Base-by-base conservation (phyloP, 176 grass and related monocot species). In the Ensete ventricosum region DNA sequence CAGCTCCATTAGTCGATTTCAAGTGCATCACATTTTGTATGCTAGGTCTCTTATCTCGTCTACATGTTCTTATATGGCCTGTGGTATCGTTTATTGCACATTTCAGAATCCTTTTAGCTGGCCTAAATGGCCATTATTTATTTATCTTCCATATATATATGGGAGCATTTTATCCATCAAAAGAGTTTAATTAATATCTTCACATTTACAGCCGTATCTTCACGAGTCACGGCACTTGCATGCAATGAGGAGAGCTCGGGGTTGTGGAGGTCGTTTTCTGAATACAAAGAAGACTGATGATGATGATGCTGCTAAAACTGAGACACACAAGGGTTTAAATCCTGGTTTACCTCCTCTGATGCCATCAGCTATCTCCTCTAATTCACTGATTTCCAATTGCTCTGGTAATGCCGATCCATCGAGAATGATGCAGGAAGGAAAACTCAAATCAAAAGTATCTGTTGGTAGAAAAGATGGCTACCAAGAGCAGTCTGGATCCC, bases 221-320 rank as follows among this genome's bases (percentile, higher is more conserved):
- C 68, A 71, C 19, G 68, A 71, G 49, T 71, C 68, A 50, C 68
- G 68, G 12, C 68, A 51, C 49, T 50, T 50, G 1, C 68, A 71
- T 71, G 68, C 68, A 52, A 71, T 71, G 68, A 71, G 68, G 48
- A 71, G 68, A 14, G 68, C 43, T 20, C 50, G 68, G n/a, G 68
- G 68, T 50, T 71, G 68, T 24, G 43, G 68, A 19, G 68, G 68
- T 50, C 68, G 68, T 71, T 71, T 71, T 24, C 26, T 52, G 7
- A 52, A 71, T 20, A 52, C 68, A 14, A 71, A 71, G 68, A 71
- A 71, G 49, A 20, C 9, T 19, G 48, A 71, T 49, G 48, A 48
- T 49, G 48, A 48, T 50, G 43, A 19, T 19, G 68, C 14, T 17
- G 13, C 29, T n/a, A 50, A 19, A 71, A 20, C 68, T 51, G 48